Base-by-base conservation (phyloP, 2,329 filamentous ascomycete species). In the Paraconiothyrium sp. region DNA sequence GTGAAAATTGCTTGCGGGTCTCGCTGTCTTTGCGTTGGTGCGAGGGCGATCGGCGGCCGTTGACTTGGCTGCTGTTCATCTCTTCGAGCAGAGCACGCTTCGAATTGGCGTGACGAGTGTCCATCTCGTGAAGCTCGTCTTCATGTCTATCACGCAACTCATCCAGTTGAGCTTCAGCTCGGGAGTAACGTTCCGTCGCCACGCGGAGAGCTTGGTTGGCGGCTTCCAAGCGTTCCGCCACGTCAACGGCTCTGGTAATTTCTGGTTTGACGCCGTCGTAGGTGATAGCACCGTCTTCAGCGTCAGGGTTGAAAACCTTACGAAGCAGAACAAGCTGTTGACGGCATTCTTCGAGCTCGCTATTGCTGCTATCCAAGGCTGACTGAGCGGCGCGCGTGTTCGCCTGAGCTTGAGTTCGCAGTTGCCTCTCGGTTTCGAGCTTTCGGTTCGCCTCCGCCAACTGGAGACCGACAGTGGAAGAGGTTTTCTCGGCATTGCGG, bases 381-480 rank as follows among this genome's bases (percentile, higher is more conserved):
- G 85, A 81, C 72, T 97, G 94, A 58, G 97, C 84, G 13, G 93
- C 90, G 51, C 93, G 90, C 30, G 92, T 91, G 54, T 94, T 97
- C 6, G 90, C 85, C 76, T 98, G 94, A 11, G 93, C 92, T 76
- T 97, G 94, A 2, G 84, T 87, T 41, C 92, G 91, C 58, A 97
- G 82, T 72, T 97, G 94, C 52, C 92, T 87, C 78, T 98, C 94
- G 1, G 93, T 94, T 71, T 98, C 95, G 24, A 97, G 87, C 58
- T 90, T 95, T 35, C 94, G 89, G 72, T 97, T 97, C 14, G 89
- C 89, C 76, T 98, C 95, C 9, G 93, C 92, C 32, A 98, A 84
- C 75, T 98, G 93, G 24, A 91, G 88, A 7, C 90, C 92, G 61
- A 90, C 86, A 39, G 89, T 91, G 0, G 93, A 96, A 20, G 92